Percentiles rank a stretch among this genome's conserved stretches.
phyloP scores from a whole-genome alignment of 352 stramenopile species.

The Pythium vanterpoolii region DNA sequence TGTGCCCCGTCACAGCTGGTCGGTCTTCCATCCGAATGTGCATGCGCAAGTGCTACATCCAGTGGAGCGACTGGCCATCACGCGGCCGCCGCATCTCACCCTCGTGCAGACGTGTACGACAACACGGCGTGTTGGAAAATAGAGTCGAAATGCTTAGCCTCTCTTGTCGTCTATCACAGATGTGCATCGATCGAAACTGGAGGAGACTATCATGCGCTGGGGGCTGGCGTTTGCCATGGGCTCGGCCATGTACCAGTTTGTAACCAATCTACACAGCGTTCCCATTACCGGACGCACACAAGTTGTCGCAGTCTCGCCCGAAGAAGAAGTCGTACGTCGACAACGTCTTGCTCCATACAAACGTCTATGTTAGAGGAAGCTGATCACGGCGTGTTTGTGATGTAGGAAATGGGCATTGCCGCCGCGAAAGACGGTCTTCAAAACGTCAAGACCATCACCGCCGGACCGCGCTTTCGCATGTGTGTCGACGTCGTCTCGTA shows the following conservation, averaged over 20 bases:
- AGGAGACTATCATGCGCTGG: slow-evolving; percentile 40
- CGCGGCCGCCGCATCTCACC: slow-evolving; percentile 32
- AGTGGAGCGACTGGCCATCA: slow-evolving; percentile 34
- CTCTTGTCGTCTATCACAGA: slow-evolving; percentile 16
- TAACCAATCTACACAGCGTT: slow-evolving; percentile 66
- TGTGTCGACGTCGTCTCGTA: slow-evolving; percentile 64
- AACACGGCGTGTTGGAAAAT: too few species aligned
- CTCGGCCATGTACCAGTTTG: slow-evolving; percentile 59
- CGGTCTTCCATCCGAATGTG: slow-evolving; percentile 38
- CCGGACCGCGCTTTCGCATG: slow-evolving; percentile 47
- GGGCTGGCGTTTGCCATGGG: slow-evolving; percentile 36
- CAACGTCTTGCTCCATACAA: background rate
- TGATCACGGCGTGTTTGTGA: slow-evolving; percentile 15
- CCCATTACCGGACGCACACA: slow-evolving; percentile 65
- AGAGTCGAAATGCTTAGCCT: background rate
- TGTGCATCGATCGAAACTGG: slow-evolving; percentile 44
- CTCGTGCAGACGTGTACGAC: slow-evolving; percentile 44
- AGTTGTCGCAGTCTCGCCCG: slow-evolving; percentile 54
- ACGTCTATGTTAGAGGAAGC: background rate
- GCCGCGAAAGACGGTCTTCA: slow-evolving; percentile 40
- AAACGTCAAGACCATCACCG: slow-evolving; percentile 35
- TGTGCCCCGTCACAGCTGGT: slow-evolving; percentile 47
- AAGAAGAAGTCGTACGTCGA: slow-evolving; percentile 56
- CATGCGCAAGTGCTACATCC: slow-evolving; percentile 28
- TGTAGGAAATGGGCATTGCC: slow-evolving; percentile 30